Evolutionary conservation across 139 green algal species (phyloP).

Genomic region (Chara braunii): DNA sequence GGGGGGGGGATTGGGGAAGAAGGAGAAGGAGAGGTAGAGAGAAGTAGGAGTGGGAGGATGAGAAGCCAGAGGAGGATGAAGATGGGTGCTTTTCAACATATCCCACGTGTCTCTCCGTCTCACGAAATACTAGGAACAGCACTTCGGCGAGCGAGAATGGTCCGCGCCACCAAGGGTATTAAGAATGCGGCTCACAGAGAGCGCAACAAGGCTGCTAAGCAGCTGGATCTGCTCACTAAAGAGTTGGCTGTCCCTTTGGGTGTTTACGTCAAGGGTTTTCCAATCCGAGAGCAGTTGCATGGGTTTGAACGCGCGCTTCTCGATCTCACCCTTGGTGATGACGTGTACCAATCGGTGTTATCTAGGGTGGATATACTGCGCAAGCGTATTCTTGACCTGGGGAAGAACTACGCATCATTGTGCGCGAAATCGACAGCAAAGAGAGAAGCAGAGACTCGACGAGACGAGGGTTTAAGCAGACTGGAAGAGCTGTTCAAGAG

Average conservation of each 20-base stretch:
- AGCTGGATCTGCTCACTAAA: slow-evolving; percentile 36
- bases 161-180: slow-evolving; percentile 36
- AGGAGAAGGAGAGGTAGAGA: no score
- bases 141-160: slow-evolving; percentile 6
- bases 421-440: slow-evolving; percentile 42
- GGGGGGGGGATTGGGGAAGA: no score
- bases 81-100: slow-evolving; percentile 32
- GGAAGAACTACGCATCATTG: slow-evolving; percentile 63
- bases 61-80: no score
- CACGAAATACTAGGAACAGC: slow-evolving; percentile 30
- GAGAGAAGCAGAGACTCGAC: background rate
- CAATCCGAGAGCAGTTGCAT: slow-evolving; percentile 55
- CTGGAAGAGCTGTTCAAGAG: slow-evolving; percentile 53
- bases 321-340: slow-evolving; percentile 72
- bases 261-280: slow-evolving; percentile 63
- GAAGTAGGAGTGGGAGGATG: no score
- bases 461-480: slow-evolving; percentile 46
- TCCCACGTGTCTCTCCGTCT: slow-evolving; percentile 19
- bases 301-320: slow-evolving; percentile 84
- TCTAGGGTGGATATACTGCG: slow-evolving; percentile 49
- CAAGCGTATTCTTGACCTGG: slow-evolving; percentile 56
- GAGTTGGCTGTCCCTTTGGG: slow-evolving; percentile 45
- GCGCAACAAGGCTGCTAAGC: slow-evolving; percentile 19
- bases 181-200: slow-evolving; percentile 19
- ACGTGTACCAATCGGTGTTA: slow-evolving; percentile 53